These are phyloP conservation scores for Postia placenta DNA, from an alignment of 768 basidiomycete species.

Conservation along the genomic window DNA sequence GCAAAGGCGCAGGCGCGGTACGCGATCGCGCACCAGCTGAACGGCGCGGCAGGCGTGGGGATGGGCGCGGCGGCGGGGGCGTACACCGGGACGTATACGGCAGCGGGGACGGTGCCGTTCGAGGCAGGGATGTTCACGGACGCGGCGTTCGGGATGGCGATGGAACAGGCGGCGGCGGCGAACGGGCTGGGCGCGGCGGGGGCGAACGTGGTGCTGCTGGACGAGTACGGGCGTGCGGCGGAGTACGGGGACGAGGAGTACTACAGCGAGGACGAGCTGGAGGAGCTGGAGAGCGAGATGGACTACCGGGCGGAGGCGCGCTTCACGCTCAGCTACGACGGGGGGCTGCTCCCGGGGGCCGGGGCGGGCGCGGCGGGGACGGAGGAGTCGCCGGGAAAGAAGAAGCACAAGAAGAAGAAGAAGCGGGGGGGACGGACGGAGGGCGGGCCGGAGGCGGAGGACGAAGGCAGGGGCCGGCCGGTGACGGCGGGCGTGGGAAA, in stretches of 20 bases:
- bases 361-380: not conserved
- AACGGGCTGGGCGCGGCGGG: conserved; percentile 17
- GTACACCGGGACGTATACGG: conserved; percentile 25
- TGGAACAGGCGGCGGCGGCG: conserved; percentile 41
- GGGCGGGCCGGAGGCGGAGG: conserved; percentile 18
- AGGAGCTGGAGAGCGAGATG: conserved; percentile 31
- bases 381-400: conserved; percentile 24
- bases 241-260: conserved; percentile 36
- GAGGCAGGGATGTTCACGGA: conserved; percentile 50
- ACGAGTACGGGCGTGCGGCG: conserved; percentile 31
- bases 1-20: conserved; percentile 58
- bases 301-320: conserved; percentile 25
- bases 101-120: conserved; percentile 35
- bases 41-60: conserved; percentile 24
- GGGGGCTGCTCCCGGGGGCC: conserved; percentile 13
- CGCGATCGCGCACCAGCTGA: conserved; percentile 62
- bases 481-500: conserved; percentile 7
- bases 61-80: conserved; percentile 20
- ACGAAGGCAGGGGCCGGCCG: conserved; percentile 16
- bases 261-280: conserved; percentile 40
- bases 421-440: conserved; percentile 1
- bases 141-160: conserved; percentile 44
- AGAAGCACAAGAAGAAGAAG: conserved; percentile 33
- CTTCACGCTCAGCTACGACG: conserved; percentile 36
- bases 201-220: conserved; percentile 29